phyloP scores from a whole-genome alignment of 2,329 filamentous ascomycete genomes.

The Saccharata proteae region DNA sequence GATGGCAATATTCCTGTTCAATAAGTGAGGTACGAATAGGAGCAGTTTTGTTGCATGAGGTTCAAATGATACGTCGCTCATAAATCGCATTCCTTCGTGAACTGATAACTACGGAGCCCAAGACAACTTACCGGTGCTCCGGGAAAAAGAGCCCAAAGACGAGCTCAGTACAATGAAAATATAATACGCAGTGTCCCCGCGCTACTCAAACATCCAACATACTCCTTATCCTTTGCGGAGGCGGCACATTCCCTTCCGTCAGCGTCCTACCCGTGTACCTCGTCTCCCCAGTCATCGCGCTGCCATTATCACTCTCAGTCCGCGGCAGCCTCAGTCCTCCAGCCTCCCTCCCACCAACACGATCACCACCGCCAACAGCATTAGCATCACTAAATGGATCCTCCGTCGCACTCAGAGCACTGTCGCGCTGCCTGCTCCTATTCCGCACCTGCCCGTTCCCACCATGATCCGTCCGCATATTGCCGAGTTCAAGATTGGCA shows the following conservation, averaged over 20 bases:
- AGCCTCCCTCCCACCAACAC: background rate
- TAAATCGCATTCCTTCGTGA: no score
- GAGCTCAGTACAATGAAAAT: no score
- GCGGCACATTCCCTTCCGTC: conserved; percentile 13
- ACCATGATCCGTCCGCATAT: conserved; percentile 15
- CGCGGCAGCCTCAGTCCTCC: conserved; percentile 3
- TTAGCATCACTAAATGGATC: conserved; percentile 17
- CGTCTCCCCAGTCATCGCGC: conserved; percentile 12
- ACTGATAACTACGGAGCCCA: no score
- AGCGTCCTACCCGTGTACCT: conserved; percentile 14
- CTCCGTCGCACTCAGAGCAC: conserved; percentile 8
- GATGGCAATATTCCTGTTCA: no score
- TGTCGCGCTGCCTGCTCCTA: background rate
- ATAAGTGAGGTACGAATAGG: no score
- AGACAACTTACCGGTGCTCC: no score
- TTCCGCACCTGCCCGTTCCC: conserved; percentile 3
- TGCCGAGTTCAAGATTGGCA: conserved; percentile 25
- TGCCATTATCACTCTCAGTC: conserved; percentile 13
- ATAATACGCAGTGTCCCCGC: no score
- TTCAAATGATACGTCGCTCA: no score
- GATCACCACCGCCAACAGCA: background rate
- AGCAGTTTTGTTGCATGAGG: no score
- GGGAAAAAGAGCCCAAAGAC: no score
- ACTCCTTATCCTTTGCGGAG: conserved; percentile 23
- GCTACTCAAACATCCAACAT: conserved; percentile 29